These are phyloP conservation scores for Amphirosellinia nigrospora DNA, from an alignment of 495 filamentous ascomycete genomes.

Conservation along the genomic window DNA sequence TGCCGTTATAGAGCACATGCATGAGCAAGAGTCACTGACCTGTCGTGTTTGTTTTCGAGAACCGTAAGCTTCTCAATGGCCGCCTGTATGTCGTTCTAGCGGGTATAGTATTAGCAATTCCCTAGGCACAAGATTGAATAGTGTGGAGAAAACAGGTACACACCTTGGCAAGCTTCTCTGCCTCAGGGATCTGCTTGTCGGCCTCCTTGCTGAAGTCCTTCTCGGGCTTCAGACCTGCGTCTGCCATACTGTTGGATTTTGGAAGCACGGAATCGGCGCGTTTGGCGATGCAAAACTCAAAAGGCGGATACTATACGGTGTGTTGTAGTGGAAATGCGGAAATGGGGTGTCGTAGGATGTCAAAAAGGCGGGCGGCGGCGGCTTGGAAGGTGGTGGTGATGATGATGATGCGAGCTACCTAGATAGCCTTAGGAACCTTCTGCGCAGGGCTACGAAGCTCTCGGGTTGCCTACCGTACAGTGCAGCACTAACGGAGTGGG, in stretches of 20 bases:
- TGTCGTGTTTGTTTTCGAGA: constrained; percentile 97
- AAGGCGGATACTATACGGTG: neutral
- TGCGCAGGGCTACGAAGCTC: constrained; percentile 25
- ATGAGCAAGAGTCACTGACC: constrained; percentile 52
- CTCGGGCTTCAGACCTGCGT: constrained; percentile 63
- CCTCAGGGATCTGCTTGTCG: constrained; percentile 88
- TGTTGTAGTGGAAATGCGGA: neutral
- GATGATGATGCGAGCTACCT: constrained; percentile 24
- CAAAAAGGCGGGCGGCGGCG: neutral
- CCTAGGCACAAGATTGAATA: constrained; percentile 26
- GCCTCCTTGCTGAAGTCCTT: constrained; percentile 87
- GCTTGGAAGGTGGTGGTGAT: neutral
- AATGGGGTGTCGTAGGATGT: neutral
- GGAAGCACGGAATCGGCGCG: neutral
- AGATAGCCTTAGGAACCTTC: neutral
- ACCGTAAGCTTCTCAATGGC: constrained; percentile 91
- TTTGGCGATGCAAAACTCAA: neutral
- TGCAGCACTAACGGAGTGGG: neutral
- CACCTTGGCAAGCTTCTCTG: constrained; percentile 87
- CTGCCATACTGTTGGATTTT: constrained; percentile 46
- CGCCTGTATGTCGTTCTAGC: constrained; percentile 75
- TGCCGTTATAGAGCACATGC: constrained; percentile 24
- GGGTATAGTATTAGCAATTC: neutral
- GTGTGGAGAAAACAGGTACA: constrained; percentile 1
- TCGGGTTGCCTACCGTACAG: constrained; percentile 18